A percentile compares a stretch with the other conserved stretches of the same genome.
Conservation (phyloP, 2,329 filamentous ascomycete species). For the Clarireedia paspali region DNA sequence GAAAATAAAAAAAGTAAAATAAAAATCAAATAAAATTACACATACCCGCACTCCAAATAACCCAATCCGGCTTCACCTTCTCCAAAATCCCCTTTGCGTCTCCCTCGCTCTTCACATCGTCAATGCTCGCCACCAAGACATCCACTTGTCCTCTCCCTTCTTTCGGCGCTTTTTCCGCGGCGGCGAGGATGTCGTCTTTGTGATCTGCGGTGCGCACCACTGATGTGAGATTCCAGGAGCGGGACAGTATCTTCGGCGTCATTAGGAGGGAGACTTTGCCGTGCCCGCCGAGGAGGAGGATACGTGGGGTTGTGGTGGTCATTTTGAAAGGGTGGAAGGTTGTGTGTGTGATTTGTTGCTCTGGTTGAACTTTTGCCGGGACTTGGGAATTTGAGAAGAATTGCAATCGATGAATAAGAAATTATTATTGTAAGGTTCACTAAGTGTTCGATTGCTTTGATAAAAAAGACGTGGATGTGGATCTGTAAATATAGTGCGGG, state of each 20-base stretch:
- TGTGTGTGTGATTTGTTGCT: no score
- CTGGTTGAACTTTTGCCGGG: no score
- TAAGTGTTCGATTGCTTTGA: neutral
- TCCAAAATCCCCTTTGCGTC: constrained; percentile 57
- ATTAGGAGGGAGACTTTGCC: constrained; percentile 70
- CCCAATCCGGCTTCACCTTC: constrained; percentile 54
- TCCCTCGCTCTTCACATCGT: constrained; percentile 57
- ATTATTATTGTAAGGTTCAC: no score
- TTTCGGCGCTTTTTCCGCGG: constrained; percentile 32
- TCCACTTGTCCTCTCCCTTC: constrained; percentile 50
- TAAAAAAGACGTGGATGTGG: neutral
- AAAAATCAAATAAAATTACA: neutral
- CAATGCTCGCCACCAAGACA: constrained; percentile 59
- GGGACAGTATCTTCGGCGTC: constrained; percentile 67
- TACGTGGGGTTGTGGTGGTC: constrained; percentile 39
- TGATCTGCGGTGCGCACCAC: constrained; percentile 70
- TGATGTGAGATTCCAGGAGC: constrained; percentile 70
- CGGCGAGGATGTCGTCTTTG: constrained; percentile 48
- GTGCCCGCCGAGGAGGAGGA: constrained; percentile 65
- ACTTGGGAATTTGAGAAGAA: no score
- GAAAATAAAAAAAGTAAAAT: neutral
- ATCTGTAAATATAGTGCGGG: neutral
- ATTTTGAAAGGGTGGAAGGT: no score
- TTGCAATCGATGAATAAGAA: no score
- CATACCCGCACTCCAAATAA: constrained; percentile 57